Evolutionary conservation across 2,329 filamentous ascomycete species (phyloP).

Genomic region (Tolypocladium guangdongense): DNA sequence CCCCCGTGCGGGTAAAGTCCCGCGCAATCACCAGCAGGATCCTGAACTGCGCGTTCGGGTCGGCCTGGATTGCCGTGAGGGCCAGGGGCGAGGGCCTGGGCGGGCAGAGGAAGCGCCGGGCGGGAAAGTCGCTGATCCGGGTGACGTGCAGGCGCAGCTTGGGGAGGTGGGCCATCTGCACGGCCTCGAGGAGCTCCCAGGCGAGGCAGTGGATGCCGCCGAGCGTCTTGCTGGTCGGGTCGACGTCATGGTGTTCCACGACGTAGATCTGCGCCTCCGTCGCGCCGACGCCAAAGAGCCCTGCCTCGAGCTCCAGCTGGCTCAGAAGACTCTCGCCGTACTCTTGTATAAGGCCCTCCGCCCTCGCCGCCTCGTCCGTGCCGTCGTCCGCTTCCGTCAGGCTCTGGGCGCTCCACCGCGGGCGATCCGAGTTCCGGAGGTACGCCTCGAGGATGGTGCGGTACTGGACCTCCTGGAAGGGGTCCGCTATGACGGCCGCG

Average conservation of each 20-base stretch:
- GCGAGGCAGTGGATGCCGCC: conserved; percentile 15
- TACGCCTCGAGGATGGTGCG: conserved; percentile 14
- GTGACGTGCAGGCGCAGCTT: conserved; percentile 13
- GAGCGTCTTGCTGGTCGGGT: neutral
- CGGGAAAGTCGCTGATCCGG: conserved; percentile 13
- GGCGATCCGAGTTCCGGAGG: conserved; percentile 12
- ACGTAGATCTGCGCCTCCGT: conserved; percentile 13
- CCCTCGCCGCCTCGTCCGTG: conserved; percentile 4
- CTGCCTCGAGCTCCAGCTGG: conserved; percentile 8
- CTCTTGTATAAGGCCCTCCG: conserved; percentile 10
- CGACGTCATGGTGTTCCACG: conserved; percentile 12
- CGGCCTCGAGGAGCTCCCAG: conserved; percentile 16
- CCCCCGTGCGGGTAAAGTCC: conserved; percentile 13
- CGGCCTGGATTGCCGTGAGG: conserved; percentile 10
- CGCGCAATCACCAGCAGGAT: conserved; percentile 17
- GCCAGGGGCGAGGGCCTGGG: conserved; percentile 3
- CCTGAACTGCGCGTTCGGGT: conserved; percentile 8
- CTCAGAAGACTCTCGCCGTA: conserved; percentile 11
- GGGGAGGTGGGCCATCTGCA: conserved; percentile 6
- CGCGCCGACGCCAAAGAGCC: conserved; percentile 4
- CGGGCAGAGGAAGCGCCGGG: conserved; percentile 1
- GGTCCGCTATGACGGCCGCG: conserved; percentile 10
- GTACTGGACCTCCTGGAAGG: conserved; percentile 14
- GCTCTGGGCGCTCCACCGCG: conserved; percentile 9
- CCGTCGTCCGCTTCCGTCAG: conserved; percentile 5